Evolutionary conservation across 805 yeast genomes (phyloP), one percentile per base, ranked within the genome.

Genomic region (Zygosaccharomyces gambellarensis): DNA sequence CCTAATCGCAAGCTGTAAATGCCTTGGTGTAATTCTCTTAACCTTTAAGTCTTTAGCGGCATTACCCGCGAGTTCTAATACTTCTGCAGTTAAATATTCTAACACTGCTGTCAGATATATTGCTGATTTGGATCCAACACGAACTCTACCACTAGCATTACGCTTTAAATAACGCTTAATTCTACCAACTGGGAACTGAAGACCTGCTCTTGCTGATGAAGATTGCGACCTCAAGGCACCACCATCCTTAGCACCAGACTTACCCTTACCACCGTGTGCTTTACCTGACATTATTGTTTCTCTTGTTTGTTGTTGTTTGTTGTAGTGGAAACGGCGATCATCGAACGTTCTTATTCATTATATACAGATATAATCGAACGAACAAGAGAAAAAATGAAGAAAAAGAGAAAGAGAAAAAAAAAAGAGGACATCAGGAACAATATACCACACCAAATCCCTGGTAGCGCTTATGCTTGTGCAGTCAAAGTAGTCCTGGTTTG

Each of bases 151-250:
- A 68, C 88, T 94, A 19, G 96, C 95, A 57, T 85, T 87, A 70
- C 79, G 84, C 77, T 90, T 92, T 71, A 94, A 78, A 69, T 90
- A 92, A 76, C 99, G 83, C 81, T 94, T 92, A 62, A 94, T 90
- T 84, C 99, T 89, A 52, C 99, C 99, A 34, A 95, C 98, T 45
- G 99, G 99, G 75, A 94, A 94, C 69, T 86, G 94, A 68, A 90
- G 75, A 23, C 97, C 97, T 25, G 97, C 97, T 70, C 95, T 83
- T 8, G 96, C 95, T 5, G 96, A 87, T 61, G 90, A 95, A 11
- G 96, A 87, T 61, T 86, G 90, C 21, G 92, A 78, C 54, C 80
- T 76, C 47, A 70, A 50, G 5, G 50, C 51, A 23, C 76, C 76
- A 44, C 80, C 81, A 50, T 78, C 86, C 69, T 84, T 85, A 68